phyloP scores from a whole-genome alignment of 23 red algal genomes.

The Gracilaria domingensis region DNA sequence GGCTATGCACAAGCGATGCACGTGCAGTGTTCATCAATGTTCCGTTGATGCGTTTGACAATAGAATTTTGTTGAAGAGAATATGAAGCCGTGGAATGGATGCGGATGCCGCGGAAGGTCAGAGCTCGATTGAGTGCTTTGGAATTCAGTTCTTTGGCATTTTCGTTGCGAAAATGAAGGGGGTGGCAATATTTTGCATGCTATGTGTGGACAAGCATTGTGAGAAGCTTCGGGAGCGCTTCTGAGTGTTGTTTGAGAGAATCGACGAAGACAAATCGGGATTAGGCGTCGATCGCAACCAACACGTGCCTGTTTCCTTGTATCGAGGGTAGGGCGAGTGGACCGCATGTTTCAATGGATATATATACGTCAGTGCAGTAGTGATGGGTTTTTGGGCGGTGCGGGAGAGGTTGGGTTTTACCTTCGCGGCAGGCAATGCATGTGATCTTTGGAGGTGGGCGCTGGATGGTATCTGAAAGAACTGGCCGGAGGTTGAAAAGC shows the following conservation, averaged over 20 bases:
- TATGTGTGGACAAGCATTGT: background rate
- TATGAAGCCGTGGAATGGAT: conserved; percentile 2
- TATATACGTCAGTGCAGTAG: background rate
- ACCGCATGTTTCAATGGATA: conserved; percentile 7
- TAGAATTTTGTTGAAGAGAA: conserved; percentile 4
- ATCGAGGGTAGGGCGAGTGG: background rate
- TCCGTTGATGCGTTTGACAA: conserved; percentile 8
- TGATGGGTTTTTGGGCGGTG: background rate
- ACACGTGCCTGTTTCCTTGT: conserved; percentile 1
- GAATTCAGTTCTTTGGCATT: conserved; percentile 30
- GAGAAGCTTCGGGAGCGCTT: background rate
- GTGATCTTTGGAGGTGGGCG: background rate
- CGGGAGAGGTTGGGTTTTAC: conserved; percentile 9
- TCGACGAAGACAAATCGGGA: background rate
- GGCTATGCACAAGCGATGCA: conserved; percentile 10
- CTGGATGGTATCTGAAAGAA: background rate
- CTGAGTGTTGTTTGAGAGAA: background rate
- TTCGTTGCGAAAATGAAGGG: background rate
- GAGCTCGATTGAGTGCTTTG: background rate
- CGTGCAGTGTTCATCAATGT: conserved; percentile 15
- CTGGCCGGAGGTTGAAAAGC: background rate
- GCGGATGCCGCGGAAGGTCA: background rate
- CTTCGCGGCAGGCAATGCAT: conserved; percentile 13
- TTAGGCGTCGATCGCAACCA: background rate
- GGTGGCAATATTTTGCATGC: background rate